Evolutionary conservation across 2,329 filamentous ascomycete genomes (phyloP), one percentile per base, ranked within the genome.

Genomic region (Cladosporium sp.): DNA sequence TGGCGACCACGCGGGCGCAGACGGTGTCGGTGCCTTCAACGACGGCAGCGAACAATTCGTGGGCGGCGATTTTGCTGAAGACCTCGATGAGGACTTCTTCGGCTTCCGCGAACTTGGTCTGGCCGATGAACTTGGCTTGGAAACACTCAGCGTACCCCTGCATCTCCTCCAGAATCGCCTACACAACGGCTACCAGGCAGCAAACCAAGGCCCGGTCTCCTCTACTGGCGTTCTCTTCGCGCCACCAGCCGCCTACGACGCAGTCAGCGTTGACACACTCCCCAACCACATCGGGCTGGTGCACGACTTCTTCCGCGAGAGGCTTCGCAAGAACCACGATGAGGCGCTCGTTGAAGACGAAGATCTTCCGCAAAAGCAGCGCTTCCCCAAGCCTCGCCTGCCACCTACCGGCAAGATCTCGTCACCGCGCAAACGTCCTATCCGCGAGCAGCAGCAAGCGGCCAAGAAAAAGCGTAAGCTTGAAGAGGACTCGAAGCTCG

Each of bases 31-130:
- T 50, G 88, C 90, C 6, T 98, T 98, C 76, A 89, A 94, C 55
- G 93, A 98, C 61, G 92, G 91, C 57, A 95, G 90, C 68, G 93
- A 98, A 57, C 93, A 97, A 65, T 98, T 97, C 60, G 84, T 96
- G 41, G 89, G 88, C 39, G 93, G 93, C 54, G 93, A 98, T 68
- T 98, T 98, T 67, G 93, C 93, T 0, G 93, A 96, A 66, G 93
- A 98, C 60, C 86, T 98, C 11, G 92, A 91, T 54, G 93, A 98
- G 73, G 93, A 98, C 71, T 98, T 96, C 79, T 98, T 98, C 63
- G 93, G 93, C 22, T 97, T 98, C 79, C 91, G 90, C 65, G 91
- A 95, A 53, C 80, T 98, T 39, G 93, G 93, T 38, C 78, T 98
- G 51, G 90, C 95, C 62, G 85, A 84, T 59, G 93, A 98, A 66